Conservation (phyloP, 805 yeast species). For the Saturnispora kantuleensis region DNA sequence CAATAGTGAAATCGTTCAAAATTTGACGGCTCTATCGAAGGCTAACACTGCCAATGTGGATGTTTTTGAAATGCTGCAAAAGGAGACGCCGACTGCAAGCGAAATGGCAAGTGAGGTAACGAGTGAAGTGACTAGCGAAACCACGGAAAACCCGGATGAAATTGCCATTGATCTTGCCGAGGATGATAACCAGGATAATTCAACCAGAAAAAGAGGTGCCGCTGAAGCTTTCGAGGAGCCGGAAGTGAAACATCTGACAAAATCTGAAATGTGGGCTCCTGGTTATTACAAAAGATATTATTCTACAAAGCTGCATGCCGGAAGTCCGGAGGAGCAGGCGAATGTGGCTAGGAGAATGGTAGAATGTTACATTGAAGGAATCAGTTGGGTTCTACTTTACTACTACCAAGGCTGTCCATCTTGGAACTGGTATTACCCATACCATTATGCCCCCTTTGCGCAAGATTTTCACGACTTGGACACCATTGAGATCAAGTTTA, state of each 20-base stretch:
- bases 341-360: constrained; percentile 51
- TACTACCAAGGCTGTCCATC: constrained; percentile 98
- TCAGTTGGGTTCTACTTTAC: constrained; percentile 90
- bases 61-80: constrained; percentile 41
- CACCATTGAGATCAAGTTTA: constrained; percentile 47
- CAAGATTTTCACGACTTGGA: constrained; percentile 57
- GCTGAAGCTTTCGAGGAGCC: constrained; percentile 13
- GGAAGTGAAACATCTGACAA: constrained; percentile 9
- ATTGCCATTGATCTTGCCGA: constrained; percentile 24
- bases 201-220: constrained; percentile 16
- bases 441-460: constrained; percentile 97
- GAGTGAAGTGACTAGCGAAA: constrained; percentile 18
- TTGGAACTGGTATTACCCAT: constrained; percentile 97
- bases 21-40: constrained; percentile 50
- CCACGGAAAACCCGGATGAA: background rate
- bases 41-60: constrained; percentile 64
- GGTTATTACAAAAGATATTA: constrained; percentile 85
- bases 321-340: constrained; percentile 43
- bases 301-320: constrained; percentile 55
- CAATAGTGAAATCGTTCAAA: constrained; percentile 61
- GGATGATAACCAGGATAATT: background rate
- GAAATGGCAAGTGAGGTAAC: constrained; percentile 28
- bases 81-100: no score
- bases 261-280: constrained; percentile 59
- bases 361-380: constrained; percentile 77